Base-by-base conservation (phyloP, 768 basidiomycete genomes). In the Amanita pallidorosea region DNA sequence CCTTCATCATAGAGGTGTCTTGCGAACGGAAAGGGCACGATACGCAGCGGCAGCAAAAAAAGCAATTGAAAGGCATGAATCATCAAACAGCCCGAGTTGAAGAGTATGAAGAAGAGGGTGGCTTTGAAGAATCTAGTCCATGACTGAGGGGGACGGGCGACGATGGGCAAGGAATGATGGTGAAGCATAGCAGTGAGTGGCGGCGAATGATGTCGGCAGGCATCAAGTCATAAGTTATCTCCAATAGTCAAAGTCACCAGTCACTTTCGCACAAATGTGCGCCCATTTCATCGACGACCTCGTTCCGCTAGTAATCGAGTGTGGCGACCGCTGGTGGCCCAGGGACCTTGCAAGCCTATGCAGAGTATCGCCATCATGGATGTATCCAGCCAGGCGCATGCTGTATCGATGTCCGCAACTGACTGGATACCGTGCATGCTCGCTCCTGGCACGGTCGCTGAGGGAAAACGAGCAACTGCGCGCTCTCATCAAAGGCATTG, bases 11-110 rank as follows among this genome's bases (percentile, higher is more conserved):
- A 91, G 45, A 82, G 60, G 18, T 65, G 67, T 52, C 66, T 68
- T 5, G 83, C 70, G 63, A 68, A 73, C 23, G 69, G 61, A 47
- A 80, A 76, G n/a, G 87, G 83, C 2, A 88, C 63, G 18, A 83
- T 60, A 46, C 77, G 71, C 44, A 93, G 65, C 1, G 88, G 81
- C 13, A 90, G 68, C 34, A 89, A 67, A 56, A 85, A 68, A 23
- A 82, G 57, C 63, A 94, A 74, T 64, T 95, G 93, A 34, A 80
- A 79, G 27, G 67, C 72, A 59, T 90, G 80, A 55, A 88, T 73
- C 68, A 83, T 78, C 29, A 90, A 52, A 58, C 81, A 81, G 9
- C 76, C 88, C 7, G 75, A 55, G 55, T 77, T 65, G 69, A 89
- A 88, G 29, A 82, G 57, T 34, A 81, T 23, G 53, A 67, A 57